phyloP scores from a whole-genome alignment of 306 rosid species.

The Cucurbita argyrosperma region DNA sequence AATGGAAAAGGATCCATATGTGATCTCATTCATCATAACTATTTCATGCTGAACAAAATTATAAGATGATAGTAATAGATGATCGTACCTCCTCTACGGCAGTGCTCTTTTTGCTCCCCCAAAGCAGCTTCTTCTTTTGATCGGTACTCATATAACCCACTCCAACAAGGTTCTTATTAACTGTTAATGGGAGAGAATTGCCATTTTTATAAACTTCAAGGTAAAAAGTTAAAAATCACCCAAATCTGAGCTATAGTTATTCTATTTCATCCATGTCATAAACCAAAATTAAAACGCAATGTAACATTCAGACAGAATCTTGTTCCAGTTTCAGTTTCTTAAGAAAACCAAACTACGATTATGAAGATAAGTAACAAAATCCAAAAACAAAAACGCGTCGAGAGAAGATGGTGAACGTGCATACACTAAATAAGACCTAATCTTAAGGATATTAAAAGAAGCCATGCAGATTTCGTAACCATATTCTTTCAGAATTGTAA shows the following conservation, averaged over 20 bases:
- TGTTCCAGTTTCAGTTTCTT: not conserved
- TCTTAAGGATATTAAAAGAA: not conserved
- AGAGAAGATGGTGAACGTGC: not conserved
- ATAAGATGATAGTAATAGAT: not conserved
- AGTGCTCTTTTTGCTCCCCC: constrained; percentile 77
- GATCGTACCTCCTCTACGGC: constrained; percentile 56
- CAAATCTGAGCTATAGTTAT: not conserved
- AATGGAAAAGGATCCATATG: constrained; percentile 5
- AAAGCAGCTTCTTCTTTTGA: constrained; percentile 93
- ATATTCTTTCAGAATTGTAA: not conserved
- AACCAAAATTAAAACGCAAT: not conserved
- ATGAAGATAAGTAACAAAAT: not conserved
- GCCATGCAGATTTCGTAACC: not conserved
- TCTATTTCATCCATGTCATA: not conserved
- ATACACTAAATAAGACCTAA: not conserved
- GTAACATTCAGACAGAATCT: not conserved
- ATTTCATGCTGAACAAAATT: not conserved
- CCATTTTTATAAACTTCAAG: not conserved
- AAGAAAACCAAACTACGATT: not conserved
- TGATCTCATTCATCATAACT: not conserved
- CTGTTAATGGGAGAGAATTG: constrained; percentile 18
- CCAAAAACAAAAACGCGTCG: not conserved
- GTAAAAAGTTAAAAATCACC: not conserved
- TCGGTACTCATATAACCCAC: constrained; percentile 69
- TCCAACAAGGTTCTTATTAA: constrained; percentile 69